Percentiles rank a stretch among this genome's conserved stretches.
Conservation (phyloP, 345 rosid genomes). For the Rubroshorea leprosula region DNA sequence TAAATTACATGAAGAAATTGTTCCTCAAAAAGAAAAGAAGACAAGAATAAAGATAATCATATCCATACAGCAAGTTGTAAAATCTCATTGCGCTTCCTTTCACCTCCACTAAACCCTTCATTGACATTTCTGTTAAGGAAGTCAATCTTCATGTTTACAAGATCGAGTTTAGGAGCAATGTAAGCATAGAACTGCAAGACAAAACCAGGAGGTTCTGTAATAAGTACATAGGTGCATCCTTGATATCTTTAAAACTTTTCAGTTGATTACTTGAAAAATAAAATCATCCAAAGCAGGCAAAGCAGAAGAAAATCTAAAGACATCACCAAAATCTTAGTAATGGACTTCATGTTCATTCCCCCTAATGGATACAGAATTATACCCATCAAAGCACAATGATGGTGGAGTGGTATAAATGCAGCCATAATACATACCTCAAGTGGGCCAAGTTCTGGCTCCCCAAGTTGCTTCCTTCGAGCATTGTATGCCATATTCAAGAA, state of each 20-base stretch:
- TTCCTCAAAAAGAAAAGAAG: neutral
- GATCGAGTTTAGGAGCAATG: slow-evolving; percentile 68
- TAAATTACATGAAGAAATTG: neutral
- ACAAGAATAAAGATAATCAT: neutral
- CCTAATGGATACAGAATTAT: neutral
- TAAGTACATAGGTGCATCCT: neutral
- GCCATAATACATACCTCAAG: slow-evolving; percentile 56
- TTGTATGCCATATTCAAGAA: slow-evolving; percentile 93
- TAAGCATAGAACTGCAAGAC: slow-evolving; percentile 73
- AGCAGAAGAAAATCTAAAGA: neutral
- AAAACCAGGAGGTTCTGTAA: slow-evolving; percentile 16
- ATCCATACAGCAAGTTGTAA: slow-evolving; percentile 79
- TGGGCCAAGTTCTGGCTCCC: slow-evolving; percentile 80
- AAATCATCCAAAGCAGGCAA: neutral
- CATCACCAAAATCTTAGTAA: too few relatives aligned
- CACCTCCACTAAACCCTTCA: slow-evolving; percentile 99
- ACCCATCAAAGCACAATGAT: neutral
- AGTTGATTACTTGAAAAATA: too few relatives aligned
- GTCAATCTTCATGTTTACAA: slow-evolving; percentile 84
- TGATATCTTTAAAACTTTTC: too few relatives aligned
- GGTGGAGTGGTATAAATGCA: neutral
- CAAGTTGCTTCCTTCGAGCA: slow-evolving; percentile 75
- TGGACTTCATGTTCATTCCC: too few relatives aligned
- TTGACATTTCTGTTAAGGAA: slow-evolving; percentile 94
- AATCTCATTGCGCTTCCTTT: slow-evolving; percentile 94